Base-by-base conservation (phyloP, 768 basidiomycete species). In the Clitopilus hobsonii region DNA sequence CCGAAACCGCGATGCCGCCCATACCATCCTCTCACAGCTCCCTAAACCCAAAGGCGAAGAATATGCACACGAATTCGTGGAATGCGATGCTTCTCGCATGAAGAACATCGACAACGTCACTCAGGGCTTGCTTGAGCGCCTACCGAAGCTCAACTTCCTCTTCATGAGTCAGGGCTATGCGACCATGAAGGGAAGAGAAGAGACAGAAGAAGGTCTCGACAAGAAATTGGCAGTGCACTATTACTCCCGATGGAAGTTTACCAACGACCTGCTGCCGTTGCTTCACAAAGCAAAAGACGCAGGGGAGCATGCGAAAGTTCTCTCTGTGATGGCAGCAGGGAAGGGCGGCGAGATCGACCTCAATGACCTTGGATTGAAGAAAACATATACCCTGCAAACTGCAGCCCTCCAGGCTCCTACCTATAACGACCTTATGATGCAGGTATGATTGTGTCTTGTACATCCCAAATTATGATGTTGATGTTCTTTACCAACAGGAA, bases 111-210 rank as follows among this genome's bases (percentile, higher is more conserved):
- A 72, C 32, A 56, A 60, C 7, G 62, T 67, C 22, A 65, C 72
- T 20, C 54, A 62, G 30, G 67, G 69, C 14, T 69, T 76, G 27
- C 65, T 66, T 13, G 38, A 60, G 8, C 67, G 68, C 10, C 47
- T 78, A n/a, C 69, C 71, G 1, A 80, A 77, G 60, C 61, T 84
- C 61, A 82, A 84, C 65, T 81, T 74, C 63, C 70, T 82, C 47
- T 69, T 79, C 20, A 60, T 80, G 62, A 71, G 73, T 10, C 63
- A 77, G 10, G 81, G 80, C 0, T 61, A 75, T 47, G 51, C 80
- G 56, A 67, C 72, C 11, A 56, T 73, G 61, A 64, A 65, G 8
- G 77, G 77, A 10, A 57, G 64, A 26, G 61, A 68, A 23, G 67
- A 67, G 54, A 71, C 71, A 5, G 63, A 64, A 50, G 71, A 72